Conservation (phyloP, 2,329 filamentous ascomycete species). For the Talaromyces piceae region DNA sequence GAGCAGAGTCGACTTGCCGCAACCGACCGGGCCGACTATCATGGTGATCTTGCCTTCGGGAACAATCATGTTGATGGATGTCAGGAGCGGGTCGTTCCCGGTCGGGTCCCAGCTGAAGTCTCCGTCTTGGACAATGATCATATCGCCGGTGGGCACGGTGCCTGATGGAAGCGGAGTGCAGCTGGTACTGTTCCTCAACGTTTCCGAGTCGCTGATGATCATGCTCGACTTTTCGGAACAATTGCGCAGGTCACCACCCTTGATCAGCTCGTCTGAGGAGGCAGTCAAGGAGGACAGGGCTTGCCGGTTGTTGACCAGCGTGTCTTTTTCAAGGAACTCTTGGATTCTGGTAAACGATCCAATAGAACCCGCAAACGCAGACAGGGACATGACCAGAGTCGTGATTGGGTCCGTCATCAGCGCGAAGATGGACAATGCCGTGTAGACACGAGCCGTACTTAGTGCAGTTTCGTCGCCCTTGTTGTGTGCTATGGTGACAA, state of each 20-base stretch:
- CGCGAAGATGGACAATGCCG: conserved; percentile 21
- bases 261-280: conserved; percentile 7
- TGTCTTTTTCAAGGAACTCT: conserved; percentile 23
- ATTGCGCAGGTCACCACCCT: conserved; percentile 16
- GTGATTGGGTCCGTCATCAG: conserved; percentile 19
- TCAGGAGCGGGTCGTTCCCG: conserved; percentile 34
- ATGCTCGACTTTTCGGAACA: conserved; percentile 19
- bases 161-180: conserved; percentile 16
- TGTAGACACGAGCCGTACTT: conserved; percentile 23
- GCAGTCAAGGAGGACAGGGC: background rate
- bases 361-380: conserved; percentile 29
- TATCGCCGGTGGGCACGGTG: conserved; percentile 17
- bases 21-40: conserved; percentile 45
- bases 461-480: conserved; percentile 14
- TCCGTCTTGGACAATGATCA: conserved; percentile 37
- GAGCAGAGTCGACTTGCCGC: conserved; percentile 47
- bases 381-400: conserved; percentile 21
- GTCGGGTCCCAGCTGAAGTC: conserved; percentile 43
- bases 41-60: conserved; percentile 40
- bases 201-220: conserved; percentile 17
- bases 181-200: conserved; percentile 1
- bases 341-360: conserved; percentile 38
- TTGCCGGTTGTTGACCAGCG: conserved; percentile 2
- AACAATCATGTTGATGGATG: conserved; percentile 35
- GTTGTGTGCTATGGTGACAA: conserved; percentile 15